Evolutionary conservation across 2,329 filamentous ascomycete genomes (phyloP).

Genomic region (Akanthomyces dipterigenus): DNA sequence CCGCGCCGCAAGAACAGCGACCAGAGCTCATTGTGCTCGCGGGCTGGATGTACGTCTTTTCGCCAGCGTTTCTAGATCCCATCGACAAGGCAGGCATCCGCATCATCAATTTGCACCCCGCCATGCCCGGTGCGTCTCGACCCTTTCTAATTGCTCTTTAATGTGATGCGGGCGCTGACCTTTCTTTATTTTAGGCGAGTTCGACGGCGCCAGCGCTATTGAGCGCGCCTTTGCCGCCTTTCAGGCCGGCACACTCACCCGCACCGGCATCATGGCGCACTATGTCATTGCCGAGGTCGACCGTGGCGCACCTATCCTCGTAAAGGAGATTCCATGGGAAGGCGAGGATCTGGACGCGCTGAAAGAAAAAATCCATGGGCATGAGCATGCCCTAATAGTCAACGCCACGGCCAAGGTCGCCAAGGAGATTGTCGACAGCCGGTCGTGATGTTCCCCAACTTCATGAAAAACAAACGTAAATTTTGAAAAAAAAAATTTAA

Average conservation of each 20-base stretch:
- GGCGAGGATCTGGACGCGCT: slow-evolving; percentile 60
- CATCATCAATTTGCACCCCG: slow-evolving; percentile 77
- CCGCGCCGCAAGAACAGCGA: slow-evolving; percentile 32
- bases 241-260: slow-evolving; percentile 53
- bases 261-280: slow-evolving; percentile 85
- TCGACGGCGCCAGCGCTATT: slow-evolving; percentile 73
- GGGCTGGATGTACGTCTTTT: slow-evolving; percentile 84
- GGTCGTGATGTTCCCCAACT: not conserved
- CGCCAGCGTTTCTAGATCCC: slow-evolving; percentile 61
- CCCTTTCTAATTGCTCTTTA: not conserved
- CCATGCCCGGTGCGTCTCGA: slow-evolving; percentile 21
- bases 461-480: too few relatives aligned
- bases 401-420: slow-evolving; percentile 55
- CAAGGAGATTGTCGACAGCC: slow-evolving; percentile 26
- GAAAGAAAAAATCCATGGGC: slow-evolving; percentile 64
- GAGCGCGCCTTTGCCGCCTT: slow-evolving; percentile 71
- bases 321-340: slow-evolving; percentile 59
- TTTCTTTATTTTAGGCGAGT: slow-evolving; percentile 45
- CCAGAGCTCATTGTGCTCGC: slow-evolving; percentile 75
- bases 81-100: slow-evolving; percentile 54
- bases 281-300: slow-evolving; percentile 78
- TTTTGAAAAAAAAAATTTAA: too few relatives aligned
- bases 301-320: slow-evolving; percentile 66
- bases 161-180: too few relatives aligned
- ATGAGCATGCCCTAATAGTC: slow-evolving; percentile 75